Conservation (phyloP, 805 yeast genomes). For the Candida xyloterini region DNA sequence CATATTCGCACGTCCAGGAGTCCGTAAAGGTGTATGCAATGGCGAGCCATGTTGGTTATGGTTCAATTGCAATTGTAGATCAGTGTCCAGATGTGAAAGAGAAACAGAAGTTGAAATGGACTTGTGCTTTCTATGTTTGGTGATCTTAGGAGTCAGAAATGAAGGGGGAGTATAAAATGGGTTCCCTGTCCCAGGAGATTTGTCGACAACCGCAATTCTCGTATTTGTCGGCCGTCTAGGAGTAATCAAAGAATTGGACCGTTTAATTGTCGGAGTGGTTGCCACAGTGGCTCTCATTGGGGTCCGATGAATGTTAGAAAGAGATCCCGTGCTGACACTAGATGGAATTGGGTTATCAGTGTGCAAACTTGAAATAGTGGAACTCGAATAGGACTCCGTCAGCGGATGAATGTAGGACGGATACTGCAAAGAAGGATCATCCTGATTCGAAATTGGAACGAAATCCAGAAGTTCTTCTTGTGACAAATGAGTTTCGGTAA, state of each 20-base stretch:
- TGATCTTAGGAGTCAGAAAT: conserved; percentile 41
- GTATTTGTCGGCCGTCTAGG: conserved; percentile 21
- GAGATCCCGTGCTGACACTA: conserved; percentile 18
- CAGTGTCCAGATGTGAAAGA: conserved; percentile 32
- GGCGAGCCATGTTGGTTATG: conserved; percentile 26
- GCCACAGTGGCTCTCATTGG: conserved; percentile 19
- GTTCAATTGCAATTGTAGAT: conserved; percentile 26
- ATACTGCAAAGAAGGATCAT: conserved; percentile 27
- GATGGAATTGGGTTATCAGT: conserved; percentile 13
- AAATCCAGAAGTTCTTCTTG: conserved; percentile 27
- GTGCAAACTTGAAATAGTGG: conserved; percentile 33
- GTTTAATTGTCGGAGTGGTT: conserved; percentile 22
- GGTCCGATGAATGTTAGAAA: conserved; percentile 22
- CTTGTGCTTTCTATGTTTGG: conserved; percentile 32
- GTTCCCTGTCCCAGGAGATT: conserved; percentile 39
- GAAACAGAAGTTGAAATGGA: conserved; percentile 32
- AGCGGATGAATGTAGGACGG: conserved; percentile 22
- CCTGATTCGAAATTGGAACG: conserved; percentile 28
- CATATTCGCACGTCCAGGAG: conserved; percentile 24
- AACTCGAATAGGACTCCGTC: conserved; percentile 34
- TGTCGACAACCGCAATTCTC: conserved; percentile 22
- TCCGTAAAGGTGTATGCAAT: conserved; percentile 27
- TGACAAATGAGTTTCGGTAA: conserved; percentile 5
- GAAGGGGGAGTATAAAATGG: conserved; percentile 49
- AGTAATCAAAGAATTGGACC: conserved; percentile 21